Evolutionary conservation across 345 rosid genomes (phyloP), one percentile per base, ranked within the genome.

Genomic region (Angophora floribunda): DNA sequence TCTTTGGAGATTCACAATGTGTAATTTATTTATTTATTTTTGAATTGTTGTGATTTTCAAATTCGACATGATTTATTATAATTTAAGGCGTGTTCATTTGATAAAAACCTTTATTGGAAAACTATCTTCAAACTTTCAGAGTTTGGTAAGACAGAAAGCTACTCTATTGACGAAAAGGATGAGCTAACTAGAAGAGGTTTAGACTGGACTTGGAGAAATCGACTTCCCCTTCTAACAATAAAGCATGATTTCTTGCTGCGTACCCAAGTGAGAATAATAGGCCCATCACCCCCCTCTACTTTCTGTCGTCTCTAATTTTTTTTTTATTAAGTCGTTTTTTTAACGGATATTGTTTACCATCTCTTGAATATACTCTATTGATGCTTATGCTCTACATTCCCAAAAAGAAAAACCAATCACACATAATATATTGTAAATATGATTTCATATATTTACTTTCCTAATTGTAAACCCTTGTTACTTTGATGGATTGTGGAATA

Each of bases 261-360:
- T 36, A 3, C 30, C 21, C 21, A 30, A 65, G 41, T 14, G 44
- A 65, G 78, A 65, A 65, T 30, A 63, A 63, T 63, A 63, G 36
- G 30, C 13, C 65, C 0, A 0, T 61, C 32, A 28, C 41, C 41
- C 41, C 16, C 28, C 1, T 61, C 36, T 28, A 6, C 6, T 28
- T 61, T 61, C 0, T 61, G 28, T 12, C 70, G 6, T 61, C 0
- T 61, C 2, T 13, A 8, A 8, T 13, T 1, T 13, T 61, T 61
- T 61, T 0, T 8, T 3, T 0, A 28, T 28, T 0, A 13, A 15
- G 13, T 6, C 12, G 12, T 59, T 24, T 11, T 57, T 5, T 12
- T 12, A 0, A 13, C 32, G 0, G 0, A 28, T 61, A 15, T 61
- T 28, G 0, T 13, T 28, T 61, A 61, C 9, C 36, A 13, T 61